Conservation (phyloP, 163 green algal genomes). For the Volvox carteri region DNA sequence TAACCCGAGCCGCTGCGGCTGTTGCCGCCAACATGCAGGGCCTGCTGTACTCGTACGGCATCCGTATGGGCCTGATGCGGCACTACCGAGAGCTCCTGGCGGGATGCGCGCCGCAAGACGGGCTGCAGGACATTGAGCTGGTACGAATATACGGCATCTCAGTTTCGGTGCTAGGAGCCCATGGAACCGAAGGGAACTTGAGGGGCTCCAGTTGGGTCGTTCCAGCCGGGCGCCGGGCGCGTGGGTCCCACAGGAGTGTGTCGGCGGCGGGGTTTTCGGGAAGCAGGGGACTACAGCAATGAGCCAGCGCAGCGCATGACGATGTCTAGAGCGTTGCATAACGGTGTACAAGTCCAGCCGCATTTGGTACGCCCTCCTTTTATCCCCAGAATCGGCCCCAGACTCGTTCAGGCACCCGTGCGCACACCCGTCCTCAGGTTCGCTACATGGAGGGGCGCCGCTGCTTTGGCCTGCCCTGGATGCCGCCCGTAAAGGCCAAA, state of each 20-base stretch:
- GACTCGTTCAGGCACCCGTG: not conserved
- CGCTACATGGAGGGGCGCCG: not conserved
- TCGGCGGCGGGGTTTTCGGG: no score
- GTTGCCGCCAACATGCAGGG: not conserved
- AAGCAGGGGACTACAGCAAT: no score
- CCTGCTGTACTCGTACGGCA: conserved; percentile 42
- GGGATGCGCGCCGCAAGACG: conserved; percentile 33
- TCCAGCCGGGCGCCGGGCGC: no score
- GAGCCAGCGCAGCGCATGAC: not conserved
- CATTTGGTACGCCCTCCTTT: not conserved
- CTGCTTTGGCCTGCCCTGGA: not conserved
- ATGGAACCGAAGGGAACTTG: no score
- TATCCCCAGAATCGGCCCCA: not conserved
- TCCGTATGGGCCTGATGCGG: conserved; percentile 22
- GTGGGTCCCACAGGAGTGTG: no score
- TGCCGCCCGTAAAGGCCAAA: not conserved
- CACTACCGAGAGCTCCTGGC: conserved; percentile 38
- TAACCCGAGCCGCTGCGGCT: not conserved
- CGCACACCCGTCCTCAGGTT: not conserved
- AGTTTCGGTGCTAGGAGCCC: not conserved
- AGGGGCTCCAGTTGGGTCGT: no score
- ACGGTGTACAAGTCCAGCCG: not conserved
- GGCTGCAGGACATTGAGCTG: conserved; percentile 45
- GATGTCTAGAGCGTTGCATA: not conserved
- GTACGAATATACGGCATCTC: conserved; percentile 6